A percentile compares a stretch with the other conserved stretches of the same genome.
phyloP scores from a whole-genome alignment of 1,284 basidiomycete species.

The Tremellales sp. region DNA sequence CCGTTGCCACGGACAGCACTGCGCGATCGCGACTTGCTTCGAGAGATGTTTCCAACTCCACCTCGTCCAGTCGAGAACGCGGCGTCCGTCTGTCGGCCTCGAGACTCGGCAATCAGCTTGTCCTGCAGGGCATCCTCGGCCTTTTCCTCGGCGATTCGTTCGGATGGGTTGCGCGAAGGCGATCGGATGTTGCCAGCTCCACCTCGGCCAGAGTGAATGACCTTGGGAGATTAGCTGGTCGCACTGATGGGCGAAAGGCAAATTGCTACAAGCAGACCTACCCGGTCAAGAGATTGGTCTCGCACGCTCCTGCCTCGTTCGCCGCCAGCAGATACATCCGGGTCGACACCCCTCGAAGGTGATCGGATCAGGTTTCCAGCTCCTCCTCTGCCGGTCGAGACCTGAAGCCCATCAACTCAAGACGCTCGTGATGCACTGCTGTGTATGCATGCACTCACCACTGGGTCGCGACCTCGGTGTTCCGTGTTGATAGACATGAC shows the following conservation, averaged over 20 bases:
- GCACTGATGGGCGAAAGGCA: background rate
- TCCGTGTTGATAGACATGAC: slow-evolving; percentile 32
- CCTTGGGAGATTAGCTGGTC: slow-evolving; percentile 12
- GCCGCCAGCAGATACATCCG: slow-evolving; percentile 25
- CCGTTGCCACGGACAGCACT: slow-evolving; percentile 11
- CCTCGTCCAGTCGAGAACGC: slow-evolving; percentile 45
- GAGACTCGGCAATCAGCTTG: slow-evolving; percentile 39
- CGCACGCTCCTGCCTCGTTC: slow-evolving; percentile 43
- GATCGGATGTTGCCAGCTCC: slow-evolving; percentile 47
- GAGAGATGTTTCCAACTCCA: slow-evolving; percentile 44
- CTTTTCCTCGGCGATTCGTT: slow-evolving; percentile 27
- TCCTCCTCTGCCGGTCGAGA: slow-evolving; percentile 48
- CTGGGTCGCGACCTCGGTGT: slow-evolving; percentile 26
- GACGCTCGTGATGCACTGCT: background rate
- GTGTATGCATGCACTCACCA: slow-evolving; percentile 17
- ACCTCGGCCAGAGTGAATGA: slow-evolving; percentile 46
- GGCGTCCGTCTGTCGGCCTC: slow-evolving; percentile 39
- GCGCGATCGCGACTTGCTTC: slow-evolving; percentile 27
- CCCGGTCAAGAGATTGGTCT: slow-evolving; percentile 28
- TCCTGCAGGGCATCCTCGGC: slow-evolving; percentile 41
- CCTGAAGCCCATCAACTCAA: slow-evolving; percentile 11
- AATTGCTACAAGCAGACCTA: slow-evolving; percentile 14
- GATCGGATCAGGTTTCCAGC: slow-evolving; percentile 46
- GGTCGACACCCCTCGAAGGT: slow-evolving; percentile 34
- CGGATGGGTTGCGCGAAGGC: slow-evolving; percentile 34